These are phyloP conservation scores for Cutaneotrichosporon arboriforme DNA, from an alignment of 1,284 basidiomycete species.

Conservation along the genomic window DNA sequence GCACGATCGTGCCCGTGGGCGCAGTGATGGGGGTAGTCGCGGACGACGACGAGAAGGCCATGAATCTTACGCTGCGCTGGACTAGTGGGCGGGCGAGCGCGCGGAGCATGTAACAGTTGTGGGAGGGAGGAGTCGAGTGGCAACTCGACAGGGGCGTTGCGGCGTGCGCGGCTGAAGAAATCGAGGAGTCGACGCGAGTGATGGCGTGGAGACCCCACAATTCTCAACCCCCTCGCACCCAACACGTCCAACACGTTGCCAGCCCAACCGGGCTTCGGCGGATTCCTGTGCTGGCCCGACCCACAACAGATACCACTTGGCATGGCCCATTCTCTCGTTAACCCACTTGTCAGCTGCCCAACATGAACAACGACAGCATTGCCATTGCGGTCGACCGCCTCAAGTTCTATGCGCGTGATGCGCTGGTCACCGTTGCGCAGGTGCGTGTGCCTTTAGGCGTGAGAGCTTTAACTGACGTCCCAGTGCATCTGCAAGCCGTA, in stretches of 20 bases:
- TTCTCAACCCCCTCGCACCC: no score
- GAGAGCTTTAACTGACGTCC: background rate
- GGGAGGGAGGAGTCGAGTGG: background rate
- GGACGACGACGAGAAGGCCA: conserved; percentile 1
- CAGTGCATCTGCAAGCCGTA: conserved; percentile 49
- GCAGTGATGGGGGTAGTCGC: conserved; percentile 5
- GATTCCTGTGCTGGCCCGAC: background rate
- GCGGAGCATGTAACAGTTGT: conserved; percentile 2
- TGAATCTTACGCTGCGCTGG: conserved; percentile 1
- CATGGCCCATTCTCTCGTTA: no score
- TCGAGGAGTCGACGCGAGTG: background rate
- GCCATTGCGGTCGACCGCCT: conserved; percentile 38
- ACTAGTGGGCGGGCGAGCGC: background rate
- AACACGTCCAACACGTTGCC: background rate
- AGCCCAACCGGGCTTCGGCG: background rate
- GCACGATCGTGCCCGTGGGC: conserved; percentile 7
- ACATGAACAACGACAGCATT: conserved; percentile 36
- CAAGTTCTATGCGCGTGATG: conserved; percentile 36
- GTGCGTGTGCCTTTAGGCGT: conserved; percentile 22
- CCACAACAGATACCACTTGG: no score
- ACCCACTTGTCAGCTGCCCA: background rate
- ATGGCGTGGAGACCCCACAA: background rate
- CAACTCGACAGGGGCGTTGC: background rate
- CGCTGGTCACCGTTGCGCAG: conserved; percentile 36
- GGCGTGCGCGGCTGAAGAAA: background rate